A percentile compares a stretch with the other conserved stretches of the same genome.
These are phyloP conservation scores for Exidia glandulosa DNA, from an alignment of 768 basidiomycete genomes.

Conservation along the genomic window DNA sequence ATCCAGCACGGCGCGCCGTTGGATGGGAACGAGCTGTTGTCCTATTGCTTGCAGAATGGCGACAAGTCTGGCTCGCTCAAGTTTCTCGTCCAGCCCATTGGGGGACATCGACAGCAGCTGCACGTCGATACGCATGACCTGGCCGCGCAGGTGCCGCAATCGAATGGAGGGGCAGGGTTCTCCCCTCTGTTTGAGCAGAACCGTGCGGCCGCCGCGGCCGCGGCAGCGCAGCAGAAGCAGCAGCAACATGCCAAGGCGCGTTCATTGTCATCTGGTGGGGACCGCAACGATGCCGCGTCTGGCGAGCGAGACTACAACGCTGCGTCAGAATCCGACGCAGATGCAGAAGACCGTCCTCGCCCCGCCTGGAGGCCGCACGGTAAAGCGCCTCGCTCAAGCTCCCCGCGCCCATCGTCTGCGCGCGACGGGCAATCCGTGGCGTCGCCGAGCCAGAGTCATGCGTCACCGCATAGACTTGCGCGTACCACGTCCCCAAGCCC, in stretches of 20 bases:
- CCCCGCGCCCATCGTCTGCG: neutral
- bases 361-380: neutral
- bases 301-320: neutral
- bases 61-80: conserved; percentile 76
- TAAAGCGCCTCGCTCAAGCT: neutral
- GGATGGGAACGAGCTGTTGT: conserved; percentile 55
- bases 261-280: neutral
- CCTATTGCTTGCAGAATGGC: conserved; percentile 58
- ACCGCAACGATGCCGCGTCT: neutral
- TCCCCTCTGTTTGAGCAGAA: neutral
- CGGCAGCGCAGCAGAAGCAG: too few relatives aligned
- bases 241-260: neutral
- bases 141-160: neutral
- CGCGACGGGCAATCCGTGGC: neutral
- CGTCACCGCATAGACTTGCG: neutral
- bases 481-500: neutral
- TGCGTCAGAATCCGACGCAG: neutral
- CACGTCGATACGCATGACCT: neutral
- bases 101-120: neutral
- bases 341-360: neutral
- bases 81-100: conserved; percentile 57
- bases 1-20: conserved; percentile 67
- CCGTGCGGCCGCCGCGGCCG: too few relatives aligned
- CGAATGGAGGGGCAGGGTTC: neutral
- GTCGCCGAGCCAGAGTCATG: neutral